These are phyloP conservation scores for Globisporangium nodosum DNA, from an alignment of 352 stramenopile genomes.

Conservation along the genomic window DNA sequence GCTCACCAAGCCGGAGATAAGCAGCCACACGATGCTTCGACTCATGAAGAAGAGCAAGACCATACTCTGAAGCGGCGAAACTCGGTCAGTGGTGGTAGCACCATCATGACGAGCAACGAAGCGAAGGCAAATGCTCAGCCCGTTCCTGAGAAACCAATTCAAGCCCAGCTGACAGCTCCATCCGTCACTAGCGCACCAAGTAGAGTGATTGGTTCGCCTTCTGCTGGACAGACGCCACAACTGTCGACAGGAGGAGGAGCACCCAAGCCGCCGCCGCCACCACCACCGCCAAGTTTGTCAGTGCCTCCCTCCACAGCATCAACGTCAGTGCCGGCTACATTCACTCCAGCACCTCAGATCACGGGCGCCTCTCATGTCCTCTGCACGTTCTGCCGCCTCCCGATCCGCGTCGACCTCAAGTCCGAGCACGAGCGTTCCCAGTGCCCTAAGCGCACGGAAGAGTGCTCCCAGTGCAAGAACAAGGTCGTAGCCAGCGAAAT, in stretches of 20 bases:
- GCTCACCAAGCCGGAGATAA: background rate
- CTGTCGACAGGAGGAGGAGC: background rate
- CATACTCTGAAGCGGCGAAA: background rate
- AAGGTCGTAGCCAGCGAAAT: constrained; percentile 40
- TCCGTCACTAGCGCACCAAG: background rate
- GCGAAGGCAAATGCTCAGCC: background rate
- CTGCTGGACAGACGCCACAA: too few relatives aligned
- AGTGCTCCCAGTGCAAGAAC: constrained; percentile 30
- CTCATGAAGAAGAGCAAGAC: background rate
- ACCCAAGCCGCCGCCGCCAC: too few relatives aligned
- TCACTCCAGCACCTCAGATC: constrained; percentile 2
- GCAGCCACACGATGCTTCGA: background rate
- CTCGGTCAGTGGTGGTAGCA: background rate
- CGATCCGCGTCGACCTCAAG: constrained; percentile 37
- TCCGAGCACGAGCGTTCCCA: constrained; percentile 48
- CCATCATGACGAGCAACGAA: background rate
- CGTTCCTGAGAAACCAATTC: background rate
- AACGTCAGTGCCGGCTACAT: background rate
- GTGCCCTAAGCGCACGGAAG: constrained; percentile 48
- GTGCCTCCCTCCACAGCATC: background rate
- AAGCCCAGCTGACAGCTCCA: background rate
- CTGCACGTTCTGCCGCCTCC: constrained; percentile 45
- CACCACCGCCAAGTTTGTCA: background rate
- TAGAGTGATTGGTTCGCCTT: background rate
- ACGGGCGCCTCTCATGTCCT: constrained; percentile 19